A percentile compares a stretch with the other conserved stretches of the same genome.
Conservation (phyloP, 345 rosid genomes). For the Bruguiera parviflora region DNA sequence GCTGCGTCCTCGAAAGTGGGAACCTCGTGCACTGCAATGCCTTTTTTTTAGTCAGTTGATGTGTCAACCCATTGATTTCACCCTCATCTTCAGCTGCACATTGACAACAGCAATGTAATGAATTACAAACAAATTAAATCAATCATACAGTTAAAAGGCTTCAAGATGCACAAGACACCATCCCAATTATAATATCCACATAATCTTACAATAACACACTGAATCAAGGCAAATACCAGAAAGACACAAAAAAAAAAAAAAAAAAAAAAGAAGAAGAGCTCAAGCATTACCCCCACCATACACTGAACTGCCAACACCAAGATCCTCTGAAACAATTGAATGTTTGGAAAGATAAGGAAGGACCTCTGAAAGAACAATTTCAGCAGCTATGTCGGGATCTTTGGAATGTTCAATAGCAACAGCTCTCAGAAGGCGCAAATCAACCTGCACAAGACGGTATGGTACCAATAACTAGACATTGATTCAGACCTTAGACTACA, state of each 20-base stretch:
- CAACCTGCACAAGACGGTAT: conserved; percentile 45
- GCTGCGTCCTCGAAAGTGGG: background rate
- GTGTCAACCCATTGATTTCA: conserved; percentile 8
- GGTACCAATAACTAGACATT: background rate
- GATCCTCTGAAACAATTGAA: conserved; percentile 13
- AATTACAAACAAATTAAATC: background rate
- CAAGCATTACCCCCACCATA: conserved; percentile 39
- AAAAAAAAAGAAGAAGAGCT: background rate
- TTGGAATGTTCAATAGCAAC: conserved; percentile 80
- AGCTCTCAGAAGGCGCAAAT: conserved; percentile 72
- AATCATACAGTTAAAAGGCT: background rate
- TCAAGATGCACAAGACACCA: background rate
- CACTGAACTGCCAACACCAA: conserved; percentile 10
- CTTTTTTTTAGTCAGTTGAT: conserved; percentile 9
- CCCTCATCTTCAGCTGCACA: conserved; percentile 37
- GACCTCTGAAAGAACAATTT: conserved; percentile 63
- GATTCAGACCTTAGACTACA: too few relatives aligned
- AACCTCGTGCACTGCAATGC: conserved; percentile 16
- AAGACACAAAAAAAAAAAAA: background rate
- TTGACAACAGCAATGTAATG: background rate
- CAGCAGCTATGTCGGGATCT: conserved; percentile 68
- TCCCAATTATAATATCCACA: background rate
- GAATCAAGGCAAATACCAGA: background rate
- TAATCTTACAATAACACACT: background rate
- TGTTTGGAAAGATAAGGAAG: conserved; percentile 46